Base-by-base conservation (phyloP, 345 rosid genomes). In the Salix udensis region DNA sequence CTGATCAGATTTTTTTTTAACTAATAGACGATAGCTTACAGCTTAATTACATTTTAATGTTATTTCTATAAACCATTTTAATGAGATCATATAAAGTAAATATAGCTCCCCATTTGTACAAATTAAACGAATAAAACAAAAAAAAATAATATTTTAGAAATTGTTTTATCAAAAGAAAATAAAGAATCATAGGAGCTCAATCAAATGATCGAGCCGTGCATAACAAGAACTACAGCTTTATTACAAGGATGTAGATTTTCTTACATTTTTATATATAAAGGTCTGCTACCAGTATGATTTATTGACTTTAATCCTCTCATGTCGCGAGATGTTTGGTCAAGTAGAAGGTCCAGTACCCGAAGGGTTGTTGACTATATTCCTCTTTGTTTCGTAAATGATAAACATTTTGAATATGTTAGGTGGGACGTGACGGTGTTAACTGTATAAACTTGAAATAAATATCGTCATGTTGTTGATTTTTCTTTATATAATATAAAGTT, bases 361-460 rank as follows among this genome's bases (percentile, higher is more conserved):
- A 40, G 44, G 44, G 12, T 10, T 40, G 44, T 40, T 40, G 44
- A 40, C 81, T 74, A 74, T 60, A 70, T 77, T 55, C 67, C 15
- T 70, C 48, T 9, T 12, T 40, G 4, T 55, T n/a, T 55, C 62
- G n/a, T 55, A 21, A 55, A 55, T 55, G 13, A 55, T n/a, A 4
- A 65, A 28, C 42, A 15, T 23, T 72, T 71, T 58, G 55, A 78
- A 62, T 8, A 46, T 0, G 73, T 60, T 74, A 2, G 67, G 74
- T 82, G 69, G 71, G 77, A 78, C 39, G 74, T 67, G 72, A 75
- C 14, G 13, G 39, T 5, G n/a, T 9, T 71, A 36, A 71, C 37
- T 50, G 23, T 50, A 71, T 18, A 50, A 50, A 21, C 8, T 28
- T n/a, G 15, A 70, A 70, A 55, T 40, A 11, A n/a, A 0, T 6